Conservation (phyloP, 306 rosid genomes). For the Vigna reflexopilosa region DNA sequence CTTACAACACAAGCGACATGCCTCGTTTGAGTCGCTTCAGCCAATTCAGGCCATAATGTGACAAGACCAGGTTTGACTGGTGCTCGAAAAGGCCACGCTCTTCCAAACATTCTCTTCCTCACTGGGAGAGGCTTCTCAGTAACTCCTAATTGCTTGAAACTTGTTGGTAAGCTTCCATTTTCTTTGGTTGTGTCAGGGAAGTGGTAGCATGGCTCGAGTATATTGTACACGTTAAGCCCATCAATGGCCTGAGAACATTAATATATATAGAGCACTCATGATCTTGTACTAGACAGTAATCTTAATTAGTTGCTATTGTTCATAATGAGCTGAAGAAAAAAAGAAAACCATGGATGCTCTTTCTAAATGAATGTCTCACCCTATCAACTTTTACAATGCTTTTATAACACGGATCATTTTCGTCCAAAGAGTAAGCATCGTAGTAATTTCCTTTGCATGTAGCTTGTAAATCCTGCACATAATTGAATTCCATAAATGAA, state of each 20-base stretch:
- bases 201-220: constrained; percentile 78
- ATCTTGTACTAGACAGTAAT: background rate
- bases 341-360: background rate
- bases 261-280: background rate
- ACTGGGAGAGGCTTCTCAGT: constrained; percentile 62
- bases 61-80: constrained; percentile 65
- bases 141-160: constrained; percentile 70
- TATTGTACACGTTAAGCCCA: constrained; percentile 65
- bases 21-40: background rate
- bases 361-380: constrained; percentile 45
- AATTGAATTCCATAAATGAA: background rate
- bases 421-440: constrained; percentile 26
- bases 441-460: constrained; percentile 60
- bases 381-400: constrained; percentile 30
- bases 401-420: constrained; percentile 34
- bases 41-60: constrained; percentile 68
- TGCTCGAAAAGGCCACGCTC: constrained; percentile 82
- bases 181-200: constrained; percentile 10
- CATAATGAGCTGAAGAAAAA: background rate
- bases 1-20: constrained; percentile 41
- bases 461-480: constrained; percentile 39
- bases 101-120: constrained; percentile 75
- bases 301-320: background rate
- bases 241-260: constrained; percentile 53
- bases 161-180: constrained; percentile 55